Percentiles rank a stretch among this genome's conserved stretches.
Conservation (phyloP, 768 basidiomycete genomes). For the Megacollybia marginata region DNA sequence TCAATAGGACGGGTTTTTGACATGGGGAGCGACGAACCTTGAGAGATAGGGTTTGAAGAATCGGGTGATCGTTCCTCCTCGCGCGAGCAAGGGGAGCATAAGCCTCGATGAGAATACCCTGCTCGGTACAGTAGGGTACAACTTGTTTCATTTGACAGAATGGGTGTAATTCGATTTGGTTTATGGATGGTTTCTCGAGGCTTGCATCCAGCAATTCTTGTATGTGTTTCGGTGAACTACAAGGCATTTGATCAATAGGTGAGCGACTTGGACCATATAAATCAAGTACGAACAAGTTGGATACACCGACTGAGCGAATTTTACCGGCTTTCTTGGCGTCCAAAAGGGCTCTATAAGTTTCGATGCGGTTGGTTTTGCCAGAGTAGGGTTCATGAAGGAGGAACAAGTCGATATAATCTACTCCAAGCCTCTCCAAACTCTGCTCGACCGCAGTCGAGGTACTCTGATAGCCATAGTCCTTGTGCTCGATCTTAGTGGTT, state of each 20-base stretch:
- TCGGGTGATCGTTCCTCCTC: constrained; percentile 42
- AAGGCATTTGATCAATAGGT: neutral
- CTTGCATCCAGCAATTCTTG: constrained; percentile 65
- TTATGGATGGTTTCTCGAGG: constrained; percentile 60
- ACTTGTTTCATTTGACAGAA: constrained; percentile 77
- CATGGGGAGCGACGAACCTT: constrained; percentile 36
- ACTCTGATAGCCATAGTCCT: constrained; percentile 54
- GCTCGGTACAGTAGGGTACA: constrained; percentile 60
- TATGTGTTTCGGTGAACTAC: constrained; percentile 61
- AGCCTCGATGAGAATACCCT: constrained; percentile 63
- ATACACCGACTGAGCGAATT: constrained; percentile 69
- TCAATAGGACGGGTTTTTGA: neutral
- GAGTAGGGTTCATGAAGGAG: constrained; percentile 70
- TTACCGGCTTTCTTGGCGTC: constrained; percentile 60
- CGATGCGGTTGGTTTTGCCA: constrained; percentile 60
- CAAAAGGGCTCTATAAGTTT: constrained; percentile 62
- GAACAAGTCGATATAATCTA: constrained; percentile 67
- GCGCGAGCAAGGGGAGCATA: constrained; percentile 73
- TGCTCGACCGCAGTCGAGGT: constrained; percentile 51
- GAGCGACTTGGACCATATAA: neutral
- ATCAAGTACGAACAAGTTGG: constrained; percentile 54
- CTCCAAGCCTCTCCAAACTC: constrained; percentile 48
- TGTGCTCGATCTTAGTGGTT: constrained; percentile 4
- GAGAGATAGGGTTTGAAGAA: constrained; percentile 41
- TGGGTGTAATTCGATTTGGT: constrained; percentile 85